Evolutionary conservation across 768 basidiomycete genomes (phyloP), one percentile per base, ranked within the genome.

Genomic region (Tulasnella sp.): DNA sequence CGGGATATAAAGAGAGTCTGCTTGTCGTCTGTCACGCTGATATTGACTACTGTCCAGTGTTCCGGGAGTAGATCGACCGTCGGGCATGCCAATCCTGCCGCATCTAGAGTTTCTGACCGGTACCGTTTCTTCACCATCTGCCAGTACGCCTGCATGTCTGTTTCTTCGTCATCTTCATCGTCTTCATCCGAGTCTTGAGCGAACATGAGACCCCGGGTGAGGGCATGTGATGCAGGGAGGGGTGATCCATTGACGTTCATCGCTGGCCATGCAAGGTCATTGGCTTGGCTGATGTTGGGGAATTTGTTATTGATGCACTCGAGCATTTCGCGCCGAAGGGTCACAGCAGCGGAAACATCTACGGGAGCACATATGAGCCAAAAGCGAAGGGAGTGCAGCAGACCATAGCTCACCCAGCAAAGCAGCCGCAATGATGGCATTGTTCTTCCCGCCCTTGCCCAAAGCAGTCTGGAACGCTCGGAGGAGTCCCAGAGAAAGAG

Each of bases 1-100:
- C 96, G 91, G 4, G 93, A 91, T 69, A 98, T 84, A 80, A 98
- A 91, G 82, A 99, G 87, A 9, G 93, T 92, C 80, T 89, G 91
- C 80, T 90, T 91, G 81, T 98, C 95, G 1, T 92, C 90, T 0
- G 94, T 92, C 77, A 98, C 87, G 82, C 88, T 92, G 81, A 99
- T 90, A 79, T 91, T 93, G 78, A 98, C 85, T 29, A 95, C 88
- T 5, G 91, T 91, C 96, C 97, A 99, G 79, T 91, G 88, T 2
- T 82, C 76, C 0, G 97, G 96, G 1, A 98, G 85, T 16, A 83
- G 83, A 39, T 85, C 82, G 15, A 84, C 84, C 35, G 85, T 85
- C 5, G 84, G 86, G 3, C 85, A 82, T 26, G 88, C 85, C 55
- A 90, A 83, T 7, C 84, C 82, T 2, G 86, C 81, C 0, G 86